Conservation (phyloP, 148 eudicot genomes). For the Gaultheria prostrata region DNA sequence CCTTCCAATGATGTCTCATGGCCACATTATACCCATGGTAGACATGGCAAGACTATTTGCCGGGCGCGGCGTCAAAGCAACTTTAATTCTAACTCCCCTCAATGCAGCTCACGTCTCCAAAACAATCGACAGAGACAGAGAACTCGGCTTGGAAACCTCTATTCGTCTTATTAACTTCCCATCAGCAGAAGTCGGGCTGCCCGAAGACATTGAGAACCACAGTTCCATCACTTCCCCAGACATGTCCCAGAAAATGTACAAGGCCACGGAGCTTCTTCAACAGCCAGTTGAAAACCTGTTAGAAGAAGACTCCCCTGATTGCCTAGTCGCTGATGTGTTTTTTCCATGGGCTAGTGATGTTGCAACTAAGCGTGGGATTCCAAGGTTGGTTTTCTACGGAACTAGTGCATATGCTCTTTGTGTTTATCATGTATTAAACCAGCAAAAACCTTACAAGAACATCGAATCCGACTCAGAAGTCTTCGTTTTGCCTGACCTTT, state of each 20-base stretch:
- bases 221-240: conserved; percentile 16
- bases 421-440: background rate
- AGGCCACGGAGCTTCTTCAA: conserved; percentile 19
- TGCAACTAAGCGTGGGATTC: conserved; percentile 4
- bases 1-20: conserved; percentile 15
- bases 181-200: conserved; percentile 11
- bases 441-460: conserved; percentile 6
- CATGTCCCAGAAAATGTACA: conserved; percentile 11
- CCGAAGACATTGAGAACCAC: conserved; percentile 16
- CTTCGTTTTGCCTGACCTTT: conserved; percentile 16
- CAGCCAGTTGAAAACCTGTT: conserved; percentile 17
- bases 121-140: conserved; percentile 15
- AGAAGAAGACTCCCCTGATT: conserved; percentile 21
- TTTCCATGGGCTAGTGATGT: conserved; percentile 13
- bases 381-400: conserved; percentile 7
- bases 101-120: conserved; percentile 6
- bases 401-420: background rate
- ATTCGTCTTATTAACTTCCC: conserved; percentile 15
- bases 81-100: conserved; percentile 11
- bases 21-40: conserved; percentile 18
- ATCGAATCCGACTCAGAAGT: background rate
- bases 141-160: conserved; percentile 6
- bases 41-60: conserved; percentile 21
- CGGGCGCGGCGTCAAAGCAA: background rate
- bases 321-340: conserved; percentile 14